A percentile compares a stretch with the other conserved stretches of the same genome.
Evolutionary conservation across 2,329 filamentous ascomycete genomes (phyloP).

Genomic region (Aspergillus quadricinctus): DNA sequence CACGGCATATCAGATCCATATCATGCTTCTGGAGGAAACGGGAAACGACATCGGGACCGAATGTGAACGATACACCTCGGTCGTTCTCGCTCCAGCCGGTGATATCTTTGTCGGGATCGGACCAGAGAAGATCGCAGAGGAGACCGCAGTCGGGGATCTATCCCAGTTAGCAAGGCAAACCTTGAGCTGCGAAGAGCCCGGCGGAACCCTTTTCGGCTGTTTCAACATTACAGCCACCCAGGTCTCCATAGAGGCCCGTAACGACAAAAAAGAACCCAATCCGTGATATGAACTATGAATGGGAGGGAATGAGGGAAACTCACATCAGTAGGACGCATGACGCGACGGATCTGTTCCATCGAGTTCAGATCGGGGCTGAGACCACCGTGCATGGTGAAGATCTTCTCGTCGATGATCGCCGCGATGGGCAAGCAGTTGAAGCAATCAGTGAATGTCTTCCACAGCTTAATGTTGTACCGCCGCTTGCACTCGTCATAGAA

Average conservation of each 20-base stretch:
- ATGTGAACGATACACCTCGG: conserved; percentile 96
- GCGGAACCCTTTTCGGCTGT: conserved; percentile 12
- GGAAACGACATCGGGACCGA: conserved; percentile 94
- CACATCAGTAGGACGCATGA: conserved; percentile 99
- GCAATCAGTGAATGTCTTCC: conserved; percentile 99
- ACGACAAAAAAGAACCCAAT: neutral
- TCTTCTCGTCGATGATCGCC: conserved; percentile 99
- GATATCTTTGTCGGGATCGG: conserved; percentile 98
- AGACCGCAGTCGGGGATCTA: conserved; percentile 98
- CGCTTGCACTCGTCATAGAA: conserved; percentile 99
- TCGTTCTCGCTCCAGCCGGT: conserved; percentile 99
- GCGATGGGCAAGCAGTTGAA: conserved; percentile 99
- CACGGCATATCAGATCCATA: conserved; percentile 98
- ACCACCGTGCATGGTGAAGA: conserved; percentile 99
- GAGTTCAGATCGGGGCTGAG: conserved; percentile 96
- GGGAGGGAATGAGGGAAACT: conserved; percentile 41
- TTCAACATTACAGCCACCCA: neutral
- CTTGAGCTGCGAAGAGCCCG: conserved; percentile 28
- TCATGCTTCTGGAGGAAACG: conserved; percentile 98
- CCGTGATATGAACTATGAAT: conserved; percentile 8
- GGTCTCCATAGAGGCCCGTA: neutral
- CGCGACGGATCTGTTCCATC: conserved; percentile 98
- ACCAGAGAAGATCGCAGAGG: conserved; percentile 96
- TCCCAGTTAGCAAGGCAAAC: conserved; percentile 38
- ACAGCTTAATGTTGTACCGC: conserved; percentile 98